These are phyloP conservation scores for Centaurea solstitialis DNA, from an alignment of 129 eudicot genomes.

Conservation along the genomic window DNA sequence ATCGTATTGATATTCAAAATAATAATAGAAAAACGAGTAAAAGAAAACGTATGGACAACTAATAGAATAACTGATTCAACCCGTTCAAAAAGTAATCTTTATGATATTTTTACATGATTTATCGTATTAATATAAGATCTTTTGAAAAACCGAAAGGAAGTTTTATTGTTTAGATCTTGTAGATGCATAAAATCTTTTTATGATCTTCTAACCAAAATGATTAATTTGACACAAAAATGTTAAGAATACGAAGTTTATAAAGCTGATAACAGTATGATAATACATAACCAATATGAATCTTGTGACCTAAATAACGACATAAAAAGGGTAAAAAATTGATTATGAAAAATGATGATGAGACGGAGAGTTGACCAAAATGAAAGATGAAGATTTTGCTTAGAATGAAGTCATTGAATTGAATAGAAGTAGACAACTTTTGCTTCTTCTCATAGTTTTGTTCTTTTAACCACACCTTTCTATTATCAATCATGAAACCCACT, in stretches of 20 bases:
- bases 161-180: background rate
- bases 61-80: background rate
- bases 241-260: background rate
- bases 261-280: background rate
- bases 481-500: conserved; percentile 38
- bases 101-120: background rate
- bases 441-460: conserved; percentile 30
- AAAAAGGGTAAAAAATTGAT: background rate
- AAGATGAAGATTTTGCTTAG: conserved; percentile 34
- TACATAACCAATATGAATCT: background rate
- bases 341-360: conserved; percentile 21
- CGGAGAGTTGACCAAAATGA: conserved; percentile 40
- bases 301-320: background rate
- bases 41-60: background rate
- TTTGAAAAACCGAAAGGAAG: background rate
- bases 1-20: background rate
- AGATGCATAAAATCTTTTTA: too few relatives aligned
- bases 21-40: background rate
- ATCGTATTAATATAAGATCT: background rate
- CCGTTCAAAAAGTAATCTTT: too few relatives aligned
- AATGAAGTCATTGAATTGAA: conserved; percentile 31
- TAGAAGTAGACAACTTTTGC: conserved; percentile 25
- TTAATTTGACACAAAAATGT: background rate
- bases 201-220: background rate
- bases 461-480: conserved; percentile 8